Evolutionary conservation across 2,329 filamentous ascomycete genomes (phyloP).

Genomic region (Monosporascus sp.): DNA sequence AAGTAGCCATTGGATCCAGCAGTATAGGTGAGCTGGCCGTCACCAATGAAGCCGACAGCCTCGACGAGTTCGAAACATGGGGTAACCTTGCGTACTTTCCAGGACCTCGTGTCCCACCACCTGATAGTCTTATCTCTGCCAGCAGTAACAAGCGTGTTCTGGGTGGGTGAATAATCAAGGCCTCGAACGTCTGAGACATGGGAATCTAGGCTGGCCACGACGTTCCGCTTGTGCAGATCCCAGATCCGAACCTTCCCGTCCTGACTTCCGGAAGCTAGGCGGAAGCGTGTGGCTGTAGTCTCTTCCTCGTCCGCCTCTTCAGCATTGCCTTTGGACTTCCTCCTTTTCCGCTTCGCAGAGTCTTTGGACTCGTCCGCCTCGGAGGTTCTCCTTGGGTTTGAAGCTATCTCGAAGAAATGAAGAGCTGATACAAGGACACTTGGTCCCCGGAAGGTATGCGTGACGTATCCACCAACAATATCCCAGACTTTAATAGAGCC

Average conservation of each 20-base stretch:
- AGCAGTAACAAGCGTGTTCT: slow-evolving; percentile 74
- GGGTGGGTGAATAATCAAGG: slow-evolving; percentile 71
- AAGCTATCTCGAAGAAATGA: slow-evolving; percentile 77
- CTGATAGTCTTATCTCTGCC: slow-evolving; percentile 92
- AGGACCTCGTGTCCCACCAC: slow-evolving; percentile 81
- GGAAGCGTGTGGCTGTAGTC: slow-evolving; percentile 52
- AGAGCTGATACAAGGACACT: slow-evolving; percentile 87
- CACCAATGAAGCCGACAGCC: slow-evolving; percentile 70
- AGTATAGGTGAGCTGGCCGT: slow-evolving; percentile 70
- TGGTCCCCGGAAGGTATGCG: slow-evolving; percentile 91
- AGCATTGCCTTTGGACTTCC: slow-evolving; percentile 37
- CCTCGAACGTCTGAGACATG: slow-evolving; percentile 93
- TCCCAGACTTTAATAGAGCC: slow-evolving; percentile 97
- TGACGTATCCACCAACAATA: slow-evolving; percentile 81
- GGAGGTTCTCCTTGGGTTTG: slow-evolving; percentile 33
- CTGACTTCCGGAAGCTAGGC: slow-evolving; percentile 86
- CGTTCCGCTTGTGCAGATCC: slow-evolving; percentile 80
- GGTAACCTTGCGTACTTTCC: slow-evolving; percentile 76
- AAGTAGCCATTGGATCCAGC: slow-evolving; percentile 80
- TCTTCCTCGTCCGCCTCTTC: slow-evolving; percentile 35
- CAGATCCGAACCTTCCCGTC: slow-evolving; percentile 90
- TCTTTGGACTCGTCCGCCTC: slow-evolving; percentile 38
- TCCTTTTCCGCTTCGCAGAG: slow-evolving; percentile 38
- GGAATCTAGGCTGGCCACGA: slow-evolving; percentile 74
- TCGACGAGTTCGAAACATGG: slow-evolving; percentile 85